A percentile compares a stretch with the other conserved stretches of the same genome.
Conservation (phyloP, 345 rosid species). For the Cardamine occulta region DNA sequence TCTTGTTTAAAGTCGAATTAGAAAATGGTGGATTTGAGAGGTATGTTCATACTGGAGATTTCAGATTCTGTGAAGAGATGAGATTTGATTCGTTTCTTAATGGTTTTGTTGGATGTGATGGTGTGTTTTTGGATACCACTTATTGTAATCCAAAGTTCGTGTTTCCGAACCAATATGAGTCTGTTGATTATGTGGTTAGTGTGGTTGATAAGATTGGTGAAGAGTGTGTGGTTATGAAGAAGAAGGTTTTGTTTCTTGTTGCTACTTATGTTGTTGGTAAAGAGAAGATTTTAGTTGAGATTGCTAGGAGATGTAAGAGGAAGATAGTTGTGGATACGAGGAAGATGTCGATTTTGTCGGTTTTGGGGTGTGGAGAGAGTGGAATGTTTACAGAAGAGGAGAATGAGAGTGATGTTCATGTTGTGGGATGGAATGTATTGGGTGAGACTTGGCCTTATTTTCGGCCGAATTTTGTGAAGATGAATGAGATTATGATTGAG, state of each 20-base stretch:
- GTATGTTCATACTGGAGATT: slow-evolving; percentile 91
- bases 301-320: slow-evolving; percentile 59
- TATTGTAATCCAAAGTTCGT: slow-evolving; percentile 81
- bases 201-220: slow-evolving; percentile 60
- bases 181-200: slow-evolving; percentile 64
- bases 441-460: slow-evolving; percentile 97
- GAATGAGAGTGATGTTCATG: slow-evolving; percentile 72
- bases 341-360: slow-evolving; percentile 66
- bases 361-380: slow-evolving; percentile 60
- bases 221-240: slow-evolving; percentile 37
- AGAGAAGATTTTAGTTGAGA: slow-evolving; percentile 78
- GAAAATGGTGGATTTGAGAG: slow-evolving; percentile 44
- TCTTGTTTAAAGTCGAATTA: slow-evolving; percentile 62
- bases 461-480: slow-evolving; percentile 74
- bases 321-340: slow-evolving; percentile 69
- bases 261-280: slow-evolving; percentile 92
- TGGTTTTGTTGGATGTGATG: slow-evolving; percentile 69
- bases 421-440: slow-evolving; percentile 91
- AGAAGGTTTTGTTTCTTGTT: slow-evolving; percentile 75
- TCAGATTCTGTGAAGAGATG: slow-evolving; percentile 66
- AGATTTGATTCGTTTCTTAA: slow-evolving; percentile 49
- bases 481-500: slow-evolving; percentile 82
- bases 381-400: slow-evolving; percentile 67
- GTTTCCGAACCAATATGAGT: slow-evolving; percentile 77
- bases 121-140: slow-evolving; percentile 79